Evolutionary conservation across 2,329 filamentous ascomycete species (phyloP).

Genomic region (Sporothrix curviconia): DNA sequence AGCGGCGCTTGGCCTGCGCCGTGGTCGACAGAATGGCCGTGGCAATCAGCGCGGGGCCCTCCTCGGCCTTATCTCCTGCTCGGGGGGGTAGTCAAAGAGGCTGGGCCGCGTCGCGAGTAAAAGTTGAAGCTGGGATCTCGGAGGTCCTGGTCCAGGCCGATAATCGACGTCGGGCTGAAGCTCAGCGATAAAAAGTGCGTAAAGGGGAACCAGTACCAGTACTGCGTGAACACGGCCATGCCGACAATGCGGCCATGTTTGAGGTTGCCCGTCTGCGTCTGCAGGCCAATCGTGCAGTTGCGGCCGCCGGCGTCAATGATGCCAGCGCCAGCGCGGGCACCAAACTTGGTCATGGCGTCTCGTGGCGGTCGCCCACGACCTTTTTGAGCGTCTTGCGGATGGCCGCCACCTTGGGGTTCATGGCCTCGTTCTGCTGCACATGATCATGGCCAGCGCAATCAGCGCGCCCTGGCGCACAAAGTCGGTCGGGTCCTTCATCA

Average conservation of each 20-base stretch:
- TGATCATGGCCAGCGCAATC: constrained; percentile 92
- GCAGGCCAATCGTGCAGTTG: constrained; percentile 95
- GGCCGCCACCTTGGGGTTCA: constrained; percentile 91
- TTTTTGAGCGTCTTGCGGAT: constrained; percentile 93
- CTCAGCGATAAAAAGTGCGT: constrained; percentile 94
- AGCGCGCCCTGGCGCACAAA: constrained; percentile 95
- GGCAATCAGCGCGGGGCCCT: constrained; percentile 87
- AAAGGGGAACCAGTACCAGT: constrained; percentile 99
- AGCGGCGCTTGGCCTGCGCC: constrained; percentile 88
- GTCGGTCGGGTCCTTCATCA: constrained; percentile 99
- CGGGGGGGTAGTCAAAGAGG: constrained; percentile 95
- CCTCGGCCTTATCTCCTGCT: constrained; percentile 94
- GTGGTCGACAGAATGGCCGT: constrained; percentile 95
- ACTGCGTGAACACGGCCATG: constrained; percentile 97
- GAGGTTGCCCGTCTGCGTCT: constrained; percentile 95
- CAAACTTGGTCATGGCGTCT: constrained; percentile 99
- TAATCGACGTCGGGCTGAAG: constrained; percentile 94
- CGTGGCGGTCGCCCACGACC: constrained; percentile 87
- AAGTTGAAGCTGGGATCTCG: constrained; percentile 94
- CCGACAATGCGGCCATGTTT: constrained; percentile 98
- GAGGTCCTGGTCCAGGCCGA: constrained; percentile 87
- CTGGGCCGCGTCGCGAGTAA: constrained; percentile 88
- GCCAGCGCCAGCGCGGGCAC: constrained; percentile 84
- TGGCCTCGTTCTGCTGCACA: constrained; percentile 99
- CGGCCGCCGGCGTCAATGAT: constrained; percentile 97